Evolutionary conservation across 768 basidiomycete genomes (phyloP), one percentile per base, ranked within the genome.

Genomic region (Leccinum uliginosum): DNA sequence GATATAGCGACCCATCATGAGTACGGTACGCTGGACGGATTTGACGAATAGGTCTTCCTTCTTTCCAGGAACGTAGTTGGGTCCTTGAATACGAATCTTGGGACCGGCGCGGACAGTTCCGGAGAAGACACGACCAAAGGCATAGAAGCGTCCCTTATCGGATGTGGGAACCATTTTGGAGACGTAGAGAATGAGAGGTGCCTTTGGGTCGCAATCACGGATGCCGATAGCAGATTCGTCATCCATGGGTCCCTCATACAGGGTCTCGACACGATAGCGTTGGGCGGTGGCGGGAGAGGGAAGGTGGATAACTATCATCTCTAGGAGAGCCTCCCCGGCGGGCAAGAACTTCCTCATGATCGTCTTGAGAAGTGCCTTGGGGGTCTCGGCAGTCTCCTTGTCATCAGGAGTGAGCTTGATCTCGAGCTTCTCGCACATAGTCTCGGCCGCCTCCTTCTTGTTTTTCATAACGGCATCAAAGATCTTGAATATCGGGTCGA

Each of bases 91-190:
- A 69, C 97, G 93, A 77, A 98, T 85, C 80, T 99, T 99, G 70
- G 97, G 97, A 55, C 97, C 97, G 56, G 97, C 85, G 65, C 84
- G 87, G 70, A 98, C 94, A 60, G 94, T 98, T 70, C 97, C 97
- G 61, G 97, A 91, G 84, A 99, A 99, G 79, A 99, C 88, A 83
- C 97, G 97, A 76, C 97, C 97, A 75, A 99, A 99, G 59, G 97
- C 97, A 76, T 98, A 98, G 90, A 98, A 99, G 59, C 97, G 94
- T 69, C 97, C 97, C 79, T 98, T 98, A 76, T 99, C 97, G 65
- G 97, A 97, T 43, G 97, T 98, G 61, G 97, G 97, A 67, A 98
- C 97, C 97, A 99, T 98, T 86, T 98, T 98, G 65, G 97, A 98
- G 78, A 99, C 82, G 77, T 99, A 99, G 62, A 96, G 84, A 71